Evolutionary conservation across 2,329 filamentous ascomycete species (phyloP).

Genomic region (Colletotrichum gigasporum): DNA sequence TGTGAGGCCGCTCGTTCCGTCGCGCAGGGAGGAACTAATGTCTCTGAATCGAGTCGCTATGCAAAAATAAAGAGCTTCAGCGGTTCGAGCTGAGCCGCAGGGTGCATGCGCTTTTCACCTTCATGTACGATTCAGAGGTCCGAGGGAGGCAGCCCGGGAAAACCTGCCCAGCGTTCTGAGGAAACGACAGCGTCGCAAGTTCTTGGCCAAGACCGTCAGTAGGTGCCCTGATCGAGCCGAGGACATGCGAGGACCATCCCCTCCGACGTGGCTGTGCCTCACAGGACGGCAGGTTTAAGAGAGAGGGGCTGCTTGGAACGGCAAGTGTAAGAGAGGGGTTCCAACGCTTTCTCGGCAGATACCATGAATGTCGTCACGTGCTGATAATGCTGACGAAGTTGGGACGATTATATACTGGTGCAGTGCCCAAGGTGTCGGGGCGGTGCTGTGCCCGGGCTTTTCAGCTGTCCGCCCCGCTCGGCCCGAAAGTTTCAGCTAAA

Average conservation of each 20-base stretch:
- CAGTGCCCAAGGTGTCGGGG: not conserved
- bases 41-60: constrained; percentile 1
- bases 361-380: constrained; percentile 4
- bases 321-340: constrained; percentile 29
- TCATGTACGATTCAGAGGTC: constrained; percentile 27
- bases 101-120: constrained; percentile 24
- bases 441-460: not conserved
- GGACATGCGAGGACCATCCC: constrained; percentile 4
- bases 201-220: constrained; percentile 25
- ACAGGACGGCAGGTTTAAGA: constrained; percentile 21
- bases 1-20: constrained; percentile 23
- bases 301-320: constrained; percentile 13
- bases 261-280: constrained; percentile 17
- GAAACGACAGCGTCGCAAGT: constrained; percentile 18
- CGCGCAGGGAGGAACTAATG: constrained; percentile 17
- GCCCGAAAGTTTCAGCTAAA: not conserved
- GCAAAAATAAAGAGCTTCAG: constrained; percentile 6
- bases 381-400: not conserved
- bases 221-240: constrained; percentile 18
- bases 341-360: not conserved
- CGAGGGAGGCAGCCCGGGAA: constrained; percentile 31
- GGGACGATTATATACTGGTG: not conserved
- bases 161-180: constrained; percentile 17
- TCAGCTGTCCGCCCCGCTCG: constrained; percentile 1
- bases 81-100: constrained; percentile 23